Conservation (phyloP, 768 basidiomycete species). For the Strobilomyces confusus region DNA sequence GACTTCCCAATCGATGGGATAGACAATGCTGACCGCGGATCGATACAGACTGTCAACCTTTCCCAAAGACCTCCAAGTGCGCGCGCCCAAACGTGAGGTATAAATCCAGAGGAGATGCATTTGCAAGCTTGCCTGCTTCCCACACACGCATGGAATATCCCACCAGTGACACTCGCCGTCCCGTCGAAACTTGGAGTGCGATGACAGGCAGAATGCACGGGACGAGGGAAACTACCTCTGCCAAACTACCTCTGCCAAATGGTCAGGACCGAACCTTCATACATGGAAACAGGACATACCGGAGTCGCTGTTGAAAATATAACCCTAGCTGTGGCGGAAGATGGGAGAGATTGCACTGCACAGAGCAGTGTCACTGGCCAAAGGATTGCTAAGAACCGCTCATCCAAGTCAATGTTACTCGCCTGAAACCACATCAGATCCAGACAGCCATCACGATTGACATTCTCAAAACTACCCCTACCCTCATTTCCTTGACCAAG, state of each 20-base stretch:
- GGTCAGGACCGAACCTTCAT: background rate
- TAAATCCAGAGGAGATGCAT: background rate
- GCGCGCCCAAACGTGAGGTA: no score
- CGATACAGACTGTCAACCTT: slow-evolving; percentile 68
- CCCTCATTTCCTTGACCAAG: slow-evolving; percentile 81
- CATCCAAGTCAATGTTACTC: no score
- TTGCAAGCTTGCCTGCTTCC: slow-evolving; percentile 58
- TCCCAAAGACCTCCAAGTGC: slow-evolving; percentile 40
- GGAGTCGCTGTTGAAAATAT: slow-evolving; percentile 69
- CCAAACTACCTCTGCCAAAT: no score
- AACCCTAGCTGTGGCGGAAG: slow-evolving; percentile 66
- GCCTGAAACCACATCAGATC: slow-evolving; percentile 69
- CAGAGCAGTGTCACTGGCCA: background rate
- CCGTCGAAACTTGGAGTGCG: slow-evolving; percentile 82
- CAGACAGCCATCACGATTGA: slow-evolving; percentile 62
- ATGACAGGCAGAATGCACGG: slow-evolving; percentile 72
- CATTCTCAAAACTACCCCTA: slow-evolving; percentile 60
- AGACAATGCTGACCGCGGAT: slow-evolving; percentile 53
- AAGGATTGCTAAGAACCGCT: background rate
- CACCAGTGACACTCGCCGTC: slow-evolving; percentile 58
- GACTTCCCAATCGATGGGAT: slow-evolving; percentile 64
- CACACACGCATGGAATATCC: slow-evolving; percentile 80
- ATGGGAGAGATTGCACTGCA: slow-evolving; percentile 49
- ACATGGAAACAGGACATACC: slow-evolving; percentile 31
- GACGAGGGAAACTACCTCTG: slow-evolving; percentile 45